phyloP scores from a whole-genome alignment of 306 rosid genomes.

The Lathyrus tuberosus region DNA sequence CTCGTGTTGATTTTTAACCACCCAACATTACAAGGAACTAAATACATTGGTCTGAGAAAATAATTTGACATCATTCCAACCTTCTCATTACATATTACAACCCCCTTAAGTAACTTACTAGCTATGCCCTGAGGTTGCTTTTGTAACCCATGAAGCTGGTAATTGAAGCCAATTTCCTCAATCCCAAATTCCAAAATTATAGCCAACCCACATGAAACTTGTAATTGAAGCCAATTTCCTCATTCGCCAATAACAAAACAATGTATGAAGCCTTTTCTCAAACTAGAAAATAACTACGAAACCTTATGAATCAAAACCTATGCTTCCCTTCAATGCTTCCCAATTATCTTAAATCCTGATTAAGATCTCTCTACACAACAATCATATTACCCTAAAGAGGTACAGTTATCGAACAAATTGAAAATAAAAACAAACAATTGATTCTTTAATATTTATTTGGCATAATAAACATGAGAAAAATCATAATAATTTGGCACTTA shows the following conservation, averaged over 20 bases:
- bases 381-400: too few relatives aligned
- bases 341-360: slow-evolving; percentile 9
- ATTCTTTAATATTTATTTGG: not conserved
- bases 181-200: not conserved
- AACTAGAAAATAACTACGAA: not conserved
- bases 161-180: slow-evolving; percentile 26
- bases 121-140: slow-evolving; percentile 12
- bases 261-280: too few relatives aligned
- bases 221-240: slow-evolving; percentile 23
- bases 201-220: too few relatives aligned
- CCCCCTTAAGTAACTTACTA: slow-evolving; percentile 1
- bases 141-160: slow-evolving; percentile 18
- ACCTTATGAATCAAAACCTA: slow-evolving; percentile 33
- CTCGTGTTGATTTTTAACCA: too few relatives aligned
- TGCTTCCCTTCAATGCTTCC: slow-evolving; percentile 8
- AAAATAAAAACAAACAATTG: not conserved
- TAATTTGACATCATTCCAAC: not conserved
- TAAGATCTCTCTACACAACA: slow-evolving; percentile 2
- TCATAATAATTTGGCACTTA: not conserved
- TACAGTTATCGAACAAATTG: not conserved
- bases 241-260: not conserved
- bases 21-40: not conserved
- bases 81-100: slow-evolving; percentile 14
- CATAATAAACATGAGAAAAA: not conserved
- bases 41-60: slow-evolving; percentile 9